Base-by-base conservation (phyloP, 768 basidiomycete species). In the Lanmaoa rubissima region DNA sequence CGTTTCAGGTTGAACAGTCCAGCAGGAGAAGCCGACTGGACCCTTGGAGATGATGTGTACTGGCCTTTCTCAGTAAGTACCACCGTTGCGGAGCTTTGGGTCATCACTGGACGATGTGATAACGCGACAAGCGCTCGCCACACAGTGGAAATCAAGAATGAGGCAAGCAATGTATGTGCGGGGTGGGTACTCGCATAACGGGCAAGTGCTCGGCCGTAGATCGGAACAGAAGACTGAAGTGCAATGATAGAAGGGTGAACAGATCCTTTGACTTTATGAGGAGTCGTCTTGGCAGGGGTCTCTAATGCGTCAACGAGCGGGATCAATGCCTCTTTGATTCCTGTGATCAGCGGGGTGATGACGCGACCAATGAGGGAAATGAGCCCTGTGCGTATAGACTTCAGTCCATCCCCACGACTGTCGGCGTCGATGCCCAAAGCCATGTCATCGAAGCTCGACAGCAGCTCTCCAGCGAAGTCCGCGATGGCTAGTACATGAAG, bases 61-160 rank as follows among this genome's bases (percentile, higher is more conserved):
- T 75, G 77, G 64, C 78, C 80, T 65, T 79, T 83, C 3, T 70
- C 64, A 12, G 73, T 42, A 4, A 74, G 66, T 19, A 64, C 53
- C 28, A 71, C 57, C 6, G 63, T 54, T 3, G 69, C 69, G 2
- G 79, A 80, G 3, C 78, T 75, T 9, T 75, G 68, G 1, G 79
- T 72, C 4, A 78, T 74, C 11, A 77, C 72, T 7, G 71, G 66
- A n/a, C 91, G 82, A 67, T 88, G 79, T 12, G 87, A 78, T 32
- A 92, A 66, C 21, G 88, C 86, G 28, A 91, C 83, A 50, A 92
- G 76, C 9, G 81, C 84, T 21, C 82, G 85, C 90, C 91, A 93
- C 2, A 89, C 73, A 1, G 89, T 69, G 17, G 83, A 84, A 62
- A 92, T 90, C 59, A 90, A 78, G 61, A 91, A 79, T 3, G 85